A percentile compares a stretch with the other conserved stretches of the same genome.
These are phyloP conservation scores for Phylloboletellus chloephorus DNA, from an alignment of 1,284 basidiomycete species.

Conservation along the genomic window DNA sequence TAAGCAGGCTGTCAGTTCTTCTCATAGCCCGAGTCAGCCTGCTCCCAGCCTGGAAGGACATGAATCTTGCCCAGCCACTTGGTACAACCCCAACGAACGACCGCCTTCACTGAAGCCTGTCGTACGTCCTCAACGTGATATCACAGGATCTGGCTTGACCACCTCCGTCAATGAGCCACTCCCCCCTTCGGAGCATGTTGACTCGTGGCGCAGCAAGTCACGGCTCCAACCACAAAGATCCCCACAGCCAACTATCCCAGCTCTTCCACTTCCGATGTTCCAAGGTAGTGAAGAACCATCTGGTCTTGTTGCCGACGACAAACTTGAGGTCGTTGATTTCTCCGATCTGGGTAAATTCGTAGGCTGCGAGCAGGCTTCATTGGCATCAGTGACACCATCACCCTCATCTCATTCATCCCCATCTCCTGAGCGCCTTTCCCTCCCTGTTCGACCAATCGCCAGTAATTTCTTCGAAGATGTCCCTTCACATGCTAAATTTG, in stretches of 20 bases:
- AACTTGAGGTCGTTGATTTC: constrained; percentile 73
- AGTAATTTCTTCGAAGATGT: constrained; percentile 64
- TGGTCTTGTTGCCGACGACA: constrained; percentile 47
- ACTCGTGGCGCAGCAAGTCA: constrained; percentile 61
- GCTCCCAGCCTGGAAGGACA: constrained; percentile 6
- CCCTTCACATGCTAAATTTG: constrained; percentile 32
- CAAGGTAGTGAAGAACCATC: constrained; percentile 44
- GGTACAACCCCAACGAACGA: constrained; percentile 18
- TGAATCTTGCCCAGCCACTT: constrained; percentile 3
- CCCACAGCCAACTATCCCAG: constrained; percentile 14
- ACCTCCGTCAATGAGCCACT: constrained; percentile 18
- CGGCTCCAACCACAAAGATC: constrained; percentile 29
- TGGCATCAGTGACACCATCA: constrained; percentile 11
- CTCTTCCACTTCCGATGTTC: constrained; percentile 37
- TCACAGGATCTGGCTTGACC: constrained; percentile 24
- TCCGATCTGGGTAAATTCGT: constrained; percentile 67
- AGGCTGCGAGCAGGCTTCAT: constrained; percentile 31
- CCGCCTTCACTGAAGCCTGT: constrained; percentile 33
- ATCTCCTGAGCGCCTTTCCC: constrained; percentile 17
- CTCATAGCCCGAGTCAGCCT: constrained; percentile 6
- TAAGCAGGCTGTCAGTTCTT: constrained; percentile 10
- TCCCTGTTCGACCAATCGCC: constrained; percentile 47
- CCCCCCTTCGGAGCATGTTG: constrained; percentile 37
- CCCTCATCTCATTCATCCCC: constrained; percentile 17
- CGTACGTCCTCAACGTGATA: constrained; percentile 24